phyloP scores from a whole-genome alignment of 2,329 filamentous ascomycete genomes.

The Diaporthe citriasiana region DNA sequence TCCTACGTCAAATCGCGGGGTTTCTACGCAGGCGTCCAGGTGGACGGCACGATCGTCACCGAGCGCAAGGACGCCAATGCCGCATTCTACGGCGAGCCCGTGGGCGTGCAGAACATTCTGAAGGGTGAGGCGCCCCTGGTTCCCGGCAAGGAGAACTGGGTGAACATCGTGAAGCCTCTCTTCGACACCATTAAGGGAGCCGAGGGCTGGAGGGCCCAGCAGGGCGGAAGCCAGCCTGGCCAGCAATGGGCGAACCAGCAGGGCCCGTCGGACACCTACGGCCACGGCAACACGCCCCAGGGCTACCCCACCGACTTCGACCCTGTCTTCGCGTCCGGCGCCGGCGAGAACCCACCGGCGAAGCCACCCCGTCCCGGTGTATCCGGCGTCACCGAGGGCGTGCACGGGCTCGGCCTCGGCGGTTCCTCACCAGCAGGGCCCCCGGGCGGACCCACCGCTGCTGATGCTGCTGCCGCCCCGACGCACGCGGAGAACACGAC shows the following conservation, averaged over 20 bases:
- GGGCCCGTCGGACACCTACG: conserved; percentile 10
- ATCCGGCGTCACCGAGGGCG: conserved; percentile 36
- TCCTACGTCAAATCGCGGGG: conserved; percentile 89
- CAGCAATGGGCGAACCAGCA: conserved; percentile 39
- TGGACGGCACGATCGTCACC: conserved; percentile 89
- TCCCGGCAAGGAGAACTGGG: conserved; percentile 50
- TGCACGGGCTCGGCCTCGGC: conserved; percentile 40
- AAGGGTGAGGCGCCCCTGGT: conserved; percentile 56
- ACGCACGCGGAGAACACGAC: conserved; percentile 17
- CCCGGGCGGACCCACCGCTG: no score
- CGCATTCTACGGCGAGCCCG: conserved; percentile 80
- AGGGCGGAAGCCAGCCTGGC: not conserved
- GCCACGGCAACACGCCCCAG: conserved; percentile 18
- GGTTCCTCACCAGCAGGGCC: conserved; percentile 6
- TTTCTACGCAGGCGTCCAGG: conserved; percentile 87
- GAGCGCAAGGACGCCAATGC: conserved; percentile 92
- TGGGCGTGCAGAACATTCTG: conserved; percentile 63
- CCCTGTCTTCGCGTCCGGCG: conserved; percentile 32
- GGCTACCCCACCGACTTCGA: conserved; percentile 36
- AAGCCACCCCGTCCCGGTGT: conserved; percentile 36
- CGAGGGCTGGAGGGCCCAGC: conserved; percentile 49
- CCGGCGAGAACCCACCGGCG: conserved; percentile 6
- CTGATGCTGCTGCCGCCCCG: no score
- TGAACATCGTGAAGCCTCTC: conserved; percentile 50
- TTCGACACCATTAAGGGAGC: conserved; percentile 54